Base-by-base conservation (phyloP, 768 basidiomycete genomes). In the Brasilioporus rufonigricans region DNA sequence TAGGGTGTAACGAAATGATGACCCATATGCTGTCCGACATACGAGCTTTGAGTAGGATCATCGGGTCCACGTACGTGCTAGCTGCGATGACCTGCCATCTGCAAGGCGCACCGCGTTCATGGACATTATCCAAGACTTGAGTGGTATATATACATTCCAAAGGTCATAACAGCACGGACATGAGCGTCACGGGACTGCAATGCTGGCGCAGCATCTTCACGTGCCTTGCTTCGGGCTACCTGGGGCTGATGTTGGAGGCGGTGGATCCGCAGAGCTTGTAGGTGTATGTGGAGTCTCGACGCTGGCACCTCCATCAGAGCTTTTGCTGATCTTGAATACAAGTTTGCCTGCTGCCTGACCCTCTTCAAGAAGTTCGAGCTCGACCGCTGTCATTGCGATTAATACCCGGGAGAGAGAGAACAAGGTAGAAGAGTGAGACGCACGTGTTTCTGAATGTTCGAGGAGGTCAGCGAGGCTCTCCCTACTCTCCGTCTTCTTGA, bases 401-500 rank as follows among this genome's bases (percentile, higher is more conserved):
- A 62, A 51, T n/a, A 5, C 26, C 35, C 9, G 3, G n/a, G 7
- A 16, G 13, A 18, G 21, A 19, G 5, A 47, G 6, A 29, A 5
- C 18, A 24, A 13, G 13, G 7, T 1, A 7, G 46, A n/a, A 29
- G 5, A 44, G 36, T 9, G 23, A 33, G 21, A 61, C 68, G n/a
- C 16, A 72, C 69, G 65, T 27, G 64, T 57, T 33, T 64, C 70
- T 1, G 61, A 47, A 24, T 72, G 68, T 26, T 70, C 70, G n/a
- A 70, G 68, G 12, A 70, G 50, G 48, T 70, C 69, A 1, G 64
- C 69, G 1, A 70, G 52, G 31, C 64, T 70, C 54, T 70, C 68
- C 41, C 63, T 72, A 39, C 61, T 72, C 54, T 70, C 69, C 31
- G 69, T 70, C 58, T 66, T 72, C 55, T 70, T 70, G 54, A 70